These are phyloP conservation scores for Leishmania turanica DNA, from an alignment of 208 protist species.

Conservation along the genomic window DNA sequence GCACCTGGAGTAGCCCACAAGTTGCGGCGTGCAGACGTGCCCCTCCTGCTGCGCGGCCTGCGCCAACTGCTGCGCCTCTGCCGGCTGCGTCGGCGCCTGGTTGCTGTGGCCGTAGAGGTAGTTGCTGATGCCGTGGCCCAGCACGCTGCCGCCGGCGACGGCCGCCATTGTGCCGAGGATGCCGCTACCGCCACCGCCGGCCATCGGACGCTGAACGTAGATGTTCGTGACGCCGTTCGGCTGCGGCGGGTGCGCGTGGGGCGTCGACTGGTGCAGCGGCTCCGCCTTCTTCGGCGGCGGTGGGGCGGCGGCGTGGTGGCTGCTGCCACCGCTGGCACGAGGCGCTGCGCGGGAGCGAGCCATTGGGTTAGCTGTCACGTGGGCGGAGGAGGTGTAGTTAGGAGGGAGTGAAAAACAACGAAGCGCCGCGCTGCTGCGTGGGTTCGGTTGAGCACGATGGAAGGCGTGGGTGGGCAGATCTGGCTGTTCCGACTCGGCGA, in stretches of 20 bases:
- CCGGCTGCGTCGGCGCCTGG: constrained; percentile 75
- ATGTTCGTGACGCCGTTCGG: constrained; percentile 72
- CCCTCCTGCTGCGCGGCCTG: constrained; percentile 61
- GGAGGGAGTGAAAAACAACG: not conserved
- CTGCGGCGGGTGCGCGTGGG: constrained; percentile 29
- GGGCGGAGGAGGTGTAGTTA: not conserved
- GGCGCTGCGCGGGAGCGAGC: constrained; percentile 62
- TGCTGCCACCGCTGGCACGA: constrained; percentile 23
- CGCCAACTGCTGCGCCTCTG: constrained; percentile 83
- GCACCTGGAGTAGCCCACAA: constrained; percentile 83
- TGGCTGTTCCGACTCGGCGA: not conserved
- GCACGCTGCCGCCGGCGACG: constrained; percentile 79
- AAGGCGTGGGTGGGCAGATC: not conserved
- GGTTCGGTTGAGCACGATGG: not conserved
- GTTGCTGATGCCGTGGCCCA: constrained; percentile 89
- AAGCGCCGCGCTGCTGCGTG: not conserved
- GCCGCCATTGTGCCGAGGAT: constrained; percentile 86
- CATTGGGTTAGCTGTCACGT: constrained; percentile 33
- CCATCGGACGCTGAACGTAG: constrained; percentile 62
- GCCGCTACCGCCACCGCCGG: constrained; percentile 56
- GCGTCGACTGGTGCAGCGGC: constrained; percentile 22
- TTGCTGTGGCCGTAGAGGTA: constrained; percentile 77
- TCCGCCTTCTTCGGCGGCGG: constrained; percentile 28
- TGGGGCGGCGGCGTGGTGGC: constrained; percentile 6
- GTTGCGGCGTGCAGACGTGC: constrained; percentile 65